Conservation (phyloP, 257 asterid species). For the Cordia subcordata region DNA sequence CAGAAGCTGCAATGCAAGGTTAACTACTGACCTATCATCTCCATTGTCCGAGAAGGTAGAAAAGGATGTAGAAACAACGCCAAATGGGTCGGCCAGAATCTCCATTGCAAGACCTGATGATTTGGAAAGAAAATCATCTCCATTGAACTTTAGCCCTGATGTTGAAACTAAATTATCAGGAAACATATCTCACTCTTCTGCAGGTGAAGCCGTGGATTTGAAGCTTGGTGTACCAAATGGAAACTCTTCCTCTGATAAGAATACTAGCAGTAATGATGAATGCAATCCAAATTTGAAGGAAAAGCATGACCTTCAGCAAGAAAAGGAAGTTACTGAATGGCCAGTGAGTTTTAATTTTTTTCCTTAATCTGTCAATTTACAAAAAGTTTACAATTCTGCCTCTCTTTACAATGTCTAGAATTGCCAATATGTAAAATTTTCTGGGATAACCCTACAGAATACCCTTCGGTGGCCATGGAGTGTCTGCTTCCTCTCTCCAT, state of each 20-base stretch:
- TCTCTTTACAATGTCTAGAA: not conserved
- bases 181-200: constrained; percentile 42
- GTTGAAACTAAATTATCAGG: constrained; percentile 23
- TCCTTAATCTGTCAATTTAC: not conserved
- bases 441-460: not conserved
- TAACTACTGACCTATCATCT: constrained; percentile 33
- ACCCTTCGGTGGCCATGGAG: too few relatives aligned
- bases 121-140: constrained; percentile 39
- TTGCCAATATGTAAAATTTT: not conserved
- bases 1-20: constrained; percentile 66
- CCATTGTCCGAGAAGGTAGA: constrained; percentile 39
- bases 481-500: not conserved
- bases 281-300: constrained; percentile 20
- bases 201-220: constrained; percentile 36
- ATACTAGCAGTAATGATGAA: constrained; percentile 14
- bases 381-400: not conserved
- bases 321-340: constrained; percentile 18
- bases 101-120: constrained; percentile 22
- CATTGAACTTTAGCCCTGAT: constrained; percentile 31
- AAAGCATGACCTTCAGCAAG: constrained; percentile 23
- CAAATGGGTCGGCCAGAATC: constrained; percentile 42
- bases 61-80: constrained; percentile 39
- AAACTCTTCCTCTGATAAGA: constrained; percentile 26
- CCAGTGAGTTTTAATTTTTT: constrained; percentile 25
- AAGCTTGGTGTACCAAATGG: constrained; percentile 37